Evolutionary conservation across 2,329 filamentous ascomycete species (phyloP), one percentile per base, ranked within the genome.

Genomic region (Diplodia scrobiculata): DNA sequence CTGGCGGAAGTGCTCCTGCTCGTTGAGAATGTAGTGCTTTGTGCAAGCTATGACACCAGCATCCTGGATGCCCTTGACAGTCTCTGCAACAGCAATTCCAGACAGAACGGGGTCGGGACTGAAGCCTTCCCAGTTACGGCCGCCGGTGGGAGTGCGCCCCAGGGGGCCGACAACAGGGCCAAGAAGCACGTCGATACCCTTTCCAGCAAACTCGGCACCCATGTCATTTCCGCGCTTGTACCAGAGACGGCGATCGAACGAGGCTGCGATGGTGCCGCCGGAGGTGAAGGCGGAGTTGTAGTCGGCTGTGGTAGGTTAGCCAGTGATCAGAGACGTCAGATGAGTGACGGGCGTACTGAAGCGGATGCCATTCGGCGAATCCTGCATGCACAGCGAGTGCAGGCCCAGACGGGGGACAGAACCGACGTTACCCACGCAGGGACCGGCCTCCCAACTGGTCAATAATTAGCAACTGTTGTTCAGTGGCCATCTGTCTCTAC

Each of bases 41-140:
- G 89, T 89, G 72, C 89, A 92, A 68, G 92, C 91, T 78, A 96
- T 89, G 63, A 94, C 86, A 75, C 91, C 91, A 14, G 88, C 87
- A 72, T 89, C 86, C 74, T 96, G 92, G 52, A 96, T 93, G 68
- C 92, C 92, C 74, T 86, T 84, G 68, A 96, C 84, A 1, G 89
- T 91, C 74, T 90, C 83, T 45, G 86, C 86, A 70, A 93, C 88
- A 64, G 87, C 86, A 69, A 89, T 81, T 63, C 90, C 92, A 63
- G 91, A 88, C 63, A 92, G 82, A 14, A 89, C 88, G 0, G 91
- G 91, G 71, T 95, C 91, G 2, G 89, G 88, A 5, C 88, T 87
- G 79, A 86, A 87, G 9, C 81, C 85, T 76, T 90, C 88, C 90
- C 89, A 92, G 75, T 89, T 89, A 32, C 88, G 81, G 29, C 90